Conservation (phyloP, 768 basidiomycete species). For the Russula virescens region DNA sequence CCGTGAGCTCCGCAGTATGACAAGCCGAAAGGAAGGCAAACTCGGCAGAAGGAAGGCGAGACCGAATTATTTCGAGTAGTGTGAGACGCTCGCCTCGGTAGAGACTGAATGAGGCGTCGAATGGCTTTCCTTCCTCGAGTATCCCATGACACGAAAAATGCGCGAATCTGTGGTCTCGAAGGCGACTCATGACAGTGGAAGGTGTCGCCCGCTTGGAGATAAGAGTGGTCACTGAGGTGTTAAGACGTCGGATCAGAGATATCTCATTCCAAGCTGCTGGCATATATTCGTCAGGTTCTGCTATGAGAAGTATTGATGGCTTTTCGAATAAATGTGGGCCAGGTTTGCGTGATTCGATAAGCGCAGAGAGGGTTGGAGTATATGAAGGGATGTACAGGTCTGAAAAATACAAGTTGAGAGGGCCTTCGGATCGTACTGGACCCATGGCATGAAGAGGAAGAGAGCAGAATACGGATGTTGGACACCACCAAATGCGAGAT, state of each 20-base stretch:
- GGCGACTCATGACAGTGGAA: neutral
- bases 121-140: neutral
- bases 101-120: neutral
- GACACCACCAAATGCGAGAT: neutral
- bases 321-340: neutral
- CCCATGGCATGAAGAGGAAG: neutral
- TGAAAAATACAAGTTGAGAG: neutral
- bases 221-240: neutral
- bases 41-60: neutral
- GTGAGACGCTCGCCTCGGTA: neutral
- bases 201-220: neutral
- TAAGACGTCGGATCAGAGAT: neutral
- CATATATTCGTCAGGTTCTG: neutral
- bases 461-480: neutral
- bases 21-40: neutral
- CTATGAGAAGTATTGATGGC: conserved; percentile 1
- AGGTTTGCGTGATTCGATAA: neutral
- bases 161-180: neutral
- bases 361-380: neutral
- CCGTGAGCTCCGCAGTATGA: neutral
- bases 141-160: conserved; percentile 12
- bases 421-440: neutral
- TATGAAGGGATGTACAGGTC: neutral
- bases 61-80: neutral
- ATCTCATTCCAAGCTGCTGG: neutral